Evolutionary conservation across 2,329 filamentous ascomycete genomes (phyloP), one percentile per base, ranked within the genome.

Genomic region (Ascochyta pisi): DNA sequence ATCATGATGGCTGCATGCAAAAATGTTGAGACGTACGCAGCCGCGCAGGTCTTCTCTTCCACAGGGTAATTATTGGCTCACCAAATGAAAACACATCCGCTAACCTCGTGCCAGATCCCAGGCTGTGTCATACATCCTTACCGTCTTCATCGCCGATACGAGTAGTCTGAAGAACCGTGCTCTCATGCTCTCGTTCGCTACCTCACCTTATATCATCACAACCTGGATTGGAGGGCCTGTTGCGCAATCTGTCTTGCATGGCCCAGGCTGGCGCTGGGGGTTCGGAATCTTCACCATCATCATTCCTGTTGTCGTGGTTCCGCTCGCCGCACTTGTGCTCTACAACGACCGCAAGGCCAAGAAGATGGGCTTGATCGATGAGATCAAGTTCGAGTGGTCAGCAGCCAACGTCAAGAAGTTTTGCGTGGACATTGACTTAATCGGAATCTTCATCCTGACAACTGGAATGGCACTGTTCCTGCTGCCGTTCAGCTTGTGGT

Each of bases 271-370:
- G 84, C 81, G 85, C 38, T 90, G 87, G 87, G 86, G 81, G 0
- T 90, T 86, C 65, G 88, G 86, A 24, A 80, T 82, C 64, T 90
- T 88, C 73, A 78, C 83, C 34, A 86, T 91, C 61, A 79, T 90
- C 54, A 78, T 86, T 7, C 87, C 87, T 1, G 74, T 82, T 46
- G 79, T 88, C n/a, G 83, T 82, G 22, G 58, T 85, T 7, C 88
- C 89, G 0, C 77, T 90, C 15, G 82, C 83, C 16, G 66, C 79
- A 6, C 76, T 88, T 3, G 78, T 89, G 44, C 76, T 82, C 57
- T 70, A 79, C 58, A 87, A 88, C 61, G 80, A 86, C 55, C 76
- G 75, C 44, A 88, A 87, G 68, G 88, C 88, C 4, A 77, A 77
- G 57, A 81, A 80, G 59, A 63, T 75, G 15, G 85, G 86, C 0